Evolutionary conservation across 176 grass and related monocot genomes (phyloP).

Genomic region (Thalia dealbata): DNA sequence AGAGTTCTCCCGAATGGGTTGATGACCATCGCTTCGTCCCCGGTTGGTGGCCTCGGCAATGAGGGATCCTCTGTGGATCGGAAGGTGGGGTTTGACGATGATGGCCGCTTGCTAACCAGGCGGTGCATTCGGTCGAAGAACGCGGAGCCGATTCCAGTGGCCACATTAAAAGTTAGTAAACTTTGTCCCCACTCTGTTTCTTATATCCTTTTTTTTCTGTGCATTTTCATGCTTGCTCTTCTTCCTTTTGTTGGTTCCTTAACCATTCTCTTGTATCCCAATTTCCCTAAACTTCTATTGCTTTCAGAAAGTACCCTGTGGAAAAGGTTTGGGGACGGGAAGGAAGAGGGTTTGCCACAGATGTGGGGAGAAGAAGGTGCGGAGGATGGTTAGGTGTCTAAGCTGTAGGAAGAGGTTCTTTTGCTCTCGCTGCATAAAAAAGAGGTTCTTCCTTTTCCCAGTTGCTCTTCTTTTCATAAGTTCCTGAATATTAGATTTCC

Average conservation of each 20-base stretch:
- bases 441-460: slow-evolving; percentile 38
- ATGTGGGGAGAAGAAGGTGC: slow-evolving; percentile 47
- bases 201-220: slow-evolving; percentile 1
- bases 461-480: not conserved
- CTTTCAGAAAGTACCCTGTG: slow-evolving; percentile 22
- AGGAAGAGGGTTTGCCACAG: slow-evolving; percentile 48
- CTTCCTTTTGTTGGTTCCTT: slow-evolving; percentile 4
- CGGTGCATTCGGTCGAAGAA: slow-evolving; percentile 90
- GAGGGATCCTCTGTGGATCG: slow-evolving; percentile 24
- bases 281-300: not conserved
- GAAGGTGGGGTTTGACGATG: slow-evolving; percentile 72
- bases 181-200: not conserved
- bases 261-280: slow-evolving; percentile 1
- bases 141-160: slow-evolving; percentile 63
- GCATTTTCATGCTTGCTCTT: not conserved
- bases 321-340: slow-evolving; percentile 23
- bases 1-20: slow-evolving; percentile 87
- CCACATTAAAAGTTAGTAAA: slow-evolving; percentile 52
- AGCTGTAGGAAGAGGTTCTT: slow-evolving; percentile 58
- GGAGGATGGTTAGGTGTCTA: slow-evolving; percentile 45
- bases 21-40: slow-evolving; percentile 79
- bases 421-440: slow-evolving; percentile 72
- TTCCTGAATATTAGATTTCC: not conserved
- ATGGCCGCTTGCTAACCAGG: slow-evolving; percentile 12
- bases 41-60: slow-evolving; percentile 10